phyloP scores from a whole-genome alignment of 495 filamentous ascomycete species.

The Tetracladium setigerum region DNA sequence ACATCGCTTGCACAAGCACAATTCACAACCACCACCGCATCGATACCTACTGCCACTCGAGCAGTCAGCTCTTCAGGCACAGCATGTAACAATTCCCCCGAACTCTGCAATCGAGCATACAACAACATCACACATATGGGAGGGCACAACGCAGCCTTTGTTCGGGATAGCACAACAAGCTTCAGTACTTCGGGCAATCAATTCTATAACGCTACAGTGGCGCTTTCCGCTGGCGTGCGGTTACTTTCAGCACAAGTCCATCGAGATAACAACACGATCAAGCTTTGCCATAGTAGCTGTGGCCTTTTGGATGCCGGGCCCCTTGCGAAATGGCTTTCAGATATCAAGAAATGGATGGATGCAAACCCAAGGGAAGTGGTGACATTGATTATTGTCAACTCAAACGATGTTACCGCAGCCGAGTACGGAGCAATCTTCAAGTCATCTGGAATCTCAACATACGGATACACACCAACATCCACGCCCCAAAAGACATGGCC shows the following conservation, averaged over 20 bases:
- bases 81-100: slow-evolving; percentile 60
- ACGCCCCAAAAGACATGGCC: slow-evolving; percentile 46
- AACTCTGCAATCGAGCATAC: slow-evolving; percentile 54
- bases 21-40: not conserved
- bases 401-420: slow-evolving; percentile 41
- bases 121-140: slow-evolving; percentile 62
- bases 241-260: slow-evolving; percentile 67
- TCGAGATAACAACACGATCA: slow-evolving; percentile 37
- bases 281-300: slow-evolving; percentile 62
- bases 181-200: slow-evolving; percentile 57
- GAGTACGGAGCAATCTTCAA: slow-evolving; percentile 47
- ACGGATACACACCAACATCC: slow-evolving; percentile 45
- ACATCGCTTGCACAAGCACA: slow-evolving; percentile 9
- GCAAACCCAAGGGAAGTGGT: slow-evolving; percentile 58
- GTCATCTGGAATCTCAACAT: slow-evolving; percentile 44
- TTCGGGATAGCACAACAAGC: slow-evolving; percentile 42
- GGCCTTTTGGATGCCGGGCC: slow-evolving; percentile 56
- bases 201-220: slow-evolving; percentile 53
- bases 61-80: slow-evolving; percentile 13
- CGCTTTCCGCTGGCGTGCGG: slow-evolving; percentile 60
- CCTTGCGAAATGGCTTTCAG: slow-evolving; percentile 46
- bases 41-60: slow-evolving; percentile 5
- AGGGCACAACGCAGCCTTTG: slow-evolving; percentile 62
- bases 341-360: slow-evolving; percentile 59
- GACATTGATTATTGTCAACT: slow-evolving; percentile 63